Evolutionary conservation across 306 rosid genomes (phyloP).

Genomic region (Arachis hypogaea): DNA sequence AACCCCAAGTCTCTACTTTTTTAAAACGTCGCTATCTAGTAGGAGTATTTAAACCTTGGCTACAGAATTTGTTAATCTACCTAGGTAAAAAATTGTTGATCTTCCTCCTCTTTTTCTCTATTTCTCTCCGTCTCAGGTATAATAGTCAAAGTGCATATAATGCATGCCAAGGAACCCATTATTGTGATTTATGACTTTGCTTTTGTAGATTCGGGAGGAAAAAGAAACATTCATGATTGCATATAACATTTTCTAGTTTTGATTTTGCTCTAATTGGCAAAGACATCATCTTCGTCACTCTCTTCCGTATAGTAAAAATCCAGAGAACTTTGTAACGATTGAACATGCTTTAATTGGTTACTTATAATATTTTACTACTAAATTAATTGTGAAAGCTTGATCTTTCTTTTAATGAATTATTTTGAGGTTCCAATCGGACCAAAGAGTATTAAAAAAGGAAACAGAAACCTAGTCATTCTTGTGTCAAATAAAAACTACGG

Average conservation of each 20-base stretch:
- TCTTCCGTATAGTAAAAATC: background rate
- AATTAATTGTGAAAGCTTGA: background rate
- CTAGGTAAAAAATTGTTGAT: slow-evolving; percentile 5
- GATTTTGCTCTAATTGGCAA: background rate
- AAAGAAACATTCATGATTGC: background rate
- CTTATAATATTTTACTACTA: background rate
- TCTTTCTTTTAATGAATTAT: background rate
- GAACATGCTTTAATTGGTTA: background rate
- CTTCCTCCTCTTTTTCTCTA: background rate
- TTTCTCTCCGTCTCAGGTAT: background rate
- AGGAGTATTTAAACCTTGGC: background rate
- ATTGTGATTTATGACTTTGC: slow-evolving; percentile 25
- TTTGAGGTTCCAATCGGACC: slow-evolving; percentile 3
- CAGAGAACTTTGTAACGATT: background rate
- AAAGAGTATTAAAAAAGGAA: background rate
- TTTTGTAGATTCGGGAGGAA: background rate
- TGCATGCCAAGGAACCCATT: background rate
- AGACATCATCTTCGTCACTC: slow-evolving; percentile 1
- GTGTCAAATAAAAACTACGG: background rate
- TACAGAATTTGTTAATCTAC: background rate
- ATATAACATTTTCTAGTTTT: background rate
- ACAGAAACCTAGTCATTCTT: background rate
- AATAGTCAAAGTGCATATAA: background rate
- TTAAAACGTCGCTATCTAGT: background rate
- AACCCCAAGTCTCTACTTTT: slow-evolving; percentile 21